Percentiles rank a stretch among this genome's conserved stretches.
Evolutionary conservation across 2,329 filamentous ascomycete species (phyloP).

Genomic region (Cordyceps cicadae): DNA sequence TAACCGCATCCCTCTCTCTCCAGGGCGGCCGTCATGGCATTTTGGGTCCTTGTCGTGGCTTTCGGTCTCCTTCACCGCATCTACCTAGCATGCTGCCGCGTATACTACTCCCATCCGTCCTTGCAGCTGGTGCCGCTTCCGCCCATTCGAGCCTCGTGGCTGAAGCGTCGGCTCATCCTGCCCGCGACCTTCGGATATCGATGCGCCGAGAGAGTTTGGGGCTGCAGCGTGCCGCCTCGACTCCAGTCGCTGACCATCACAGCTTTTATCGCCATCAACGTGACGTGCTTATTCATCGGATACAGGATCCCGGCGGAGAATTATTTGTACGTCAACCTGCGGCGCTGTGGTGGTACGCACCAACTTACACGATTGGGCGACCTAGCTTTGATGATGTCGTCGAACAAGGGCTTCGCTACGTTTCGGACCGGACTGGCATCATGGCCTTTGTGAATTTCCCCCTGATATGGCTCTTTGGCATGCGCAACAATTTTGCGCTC

Average conservation of each 20-base stretch:
- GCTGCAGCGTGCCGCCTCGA: slow-evolving; percentile 36
- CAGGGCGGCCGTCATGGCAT: neutral
- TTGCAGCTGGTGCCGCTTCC: neutral
- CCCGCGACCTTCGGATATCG: slow-evolving; percentile 37
- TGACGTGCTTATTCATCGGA: slow-evolving; percentile 27
- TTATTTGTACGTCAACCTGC: slow-evolving; percentile 27
- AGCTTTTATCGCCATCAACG: slow-evolving; percentile 30
- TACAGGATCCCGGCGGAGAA: slow-evolving; percentile 31
- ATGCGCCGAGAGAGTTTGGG: slow-evolving; percentile 35
- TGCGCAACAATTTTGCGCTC: slow-evolving; percentile 57
- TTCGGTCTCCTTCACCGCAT: neutral
- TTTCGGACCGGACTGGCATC: slow-evolving; percentile 56
- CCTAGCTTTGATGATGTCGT: slow-evolving; percentile 24
- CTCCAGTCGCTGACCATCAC: slow-evolving; percentile 34
- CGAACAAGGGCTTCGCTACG: slow-evolving; percentile 41
- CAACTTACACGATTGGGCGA: neutral
- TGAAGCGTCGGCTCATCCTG: slow-evolving; percentile 26
- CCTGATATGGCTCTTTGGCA: slow-evolving; percentile 57
- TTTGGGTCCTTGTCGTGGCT: slow-evolving; percentile 2
- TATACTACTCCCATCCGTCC: neutral
- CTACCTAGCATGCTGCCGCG: neutral
- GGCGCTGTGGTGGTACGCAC: neutral
- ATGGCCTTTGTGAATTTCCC: slow-evolving; percentile 57
- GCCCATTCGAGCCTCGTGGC: slow-evolving; percentile 17
- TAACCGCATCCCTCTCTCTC: neutral